Evolutionary conservation across 2,329 filamentous ascomycete species (phyloP).

Genomic region (Botrytis deweyae): DNA sequence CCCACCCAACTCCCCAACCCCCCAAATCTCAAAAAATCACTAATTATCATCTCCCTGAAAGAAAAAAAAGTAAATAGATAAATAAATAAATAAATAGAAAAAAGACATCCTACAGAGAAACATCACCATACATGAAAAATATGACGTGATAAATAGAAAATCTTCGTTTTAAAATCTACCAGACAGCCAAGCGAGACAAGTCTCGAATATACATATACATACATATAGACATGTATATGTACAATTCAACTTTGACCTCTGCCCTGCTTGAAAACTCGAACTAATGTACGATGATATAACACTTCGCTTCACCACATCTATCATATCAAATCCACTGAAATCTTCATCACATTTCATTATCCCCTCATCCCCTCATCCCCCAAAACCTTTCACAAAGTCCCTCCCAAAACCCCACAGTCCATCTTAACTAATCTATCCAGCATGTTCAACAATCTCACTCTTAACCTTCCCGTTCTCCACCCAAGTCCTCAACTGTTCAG

Average conservation of each 20-base stretch:
- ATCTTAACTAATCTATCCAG: constrained; percentile 56
- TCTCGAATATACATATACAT: background rate
- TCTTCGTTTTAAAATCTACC: background rate
- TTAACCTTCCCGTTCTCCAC: constrained; percentile 72
- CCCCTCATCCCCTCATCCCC: background rate
- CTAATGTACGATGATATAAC: background rate
- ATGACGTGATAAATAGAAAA: background rate
- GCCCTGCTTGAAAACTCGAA: background rate
- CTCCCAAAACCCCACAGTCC: background rate
- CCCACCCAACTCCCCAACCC: too few species aligned
- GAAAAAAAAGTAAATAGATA: too few species aligned
- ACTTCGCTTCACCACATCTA: background rate
- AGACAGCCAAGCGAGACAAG: background rate
- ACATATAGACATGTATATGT: background rate
- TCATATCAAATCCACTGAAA: background rate
- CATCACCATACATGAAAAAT: too few species aligned
- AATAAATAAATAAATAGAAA: too few species aligned
- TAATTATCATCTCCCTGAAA: too few species aligned
- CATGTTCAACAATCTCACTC: constrained; percentile 94
- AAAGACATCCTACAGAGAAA: too few species aligned
- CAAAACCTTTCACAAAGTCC: background rate
- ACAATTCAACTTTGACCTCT: background rate
- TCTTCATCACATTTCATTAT: background rate
- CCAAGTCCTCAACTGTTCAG: constrained; percentile 84
- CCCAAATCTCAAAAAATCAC: too few species aligned